Evolutionary conservation across 164 flowering plant genomes (phyloP), one percentile per base, ranked within the genome.

Genomic region (Litsea cubeba): DNA sequence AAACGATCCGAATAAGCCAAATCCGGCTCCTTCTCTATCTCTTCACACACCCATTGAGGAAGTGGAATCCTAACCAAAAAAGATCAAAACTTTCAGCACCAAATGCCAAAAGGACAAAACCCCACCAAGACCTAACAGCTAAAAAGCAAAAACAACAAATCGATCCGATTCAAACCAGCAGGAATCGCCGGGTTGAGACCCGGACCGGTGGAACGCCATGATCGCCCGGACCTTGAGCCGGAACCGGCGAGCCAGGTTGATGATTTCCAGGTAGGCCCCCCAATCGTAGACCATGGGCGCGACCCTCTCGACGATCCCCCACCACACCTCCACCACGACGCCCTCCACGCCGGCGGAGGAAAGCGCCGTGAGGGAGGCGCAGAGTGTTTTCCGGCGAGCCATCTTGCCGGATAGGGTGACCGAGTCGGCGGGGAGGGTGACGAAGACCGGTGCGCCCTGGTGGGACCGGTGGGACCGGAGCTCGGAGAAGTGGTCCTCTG

Each of bases 291-390:
- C 78, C 79, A 81, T 24, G 68, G 96, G 93, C 28, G 49, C 70
- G 1, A 82, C 86, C 72, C 81, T 79, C 86, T 91, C 96, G 75
- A 91, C 93, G 68, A 89, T 51, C 17, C 96, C 93, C 96, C 96
- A 91, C 91, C 90, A 91, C 3, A 89, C 89, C 71, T 91, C 93
- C 84, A 89, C 76, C 62, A 87, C 88, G 63, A 89, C 84, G 3
- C 96, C 93, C 65, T 89, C 90, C 5, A 89, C 92, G 3, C 91
- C 96, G 0, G 91, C 90, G 1, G 77, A 72, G 17, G 80, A 72
- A 7, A 91, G 79, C 15, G 93, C 90, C 50, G 73, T 74, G 22
- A 88, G 77, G 35, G 88, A 84, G 70, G 77, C 83, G 15, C 68
- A 70, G 83, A 86, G 80, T 26, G 83, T 77, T 83, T 80, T 86